Base-by-base conservation (phyloP, 768 basidiomycete species). In the Cystobasidium tubakii region DNA sequence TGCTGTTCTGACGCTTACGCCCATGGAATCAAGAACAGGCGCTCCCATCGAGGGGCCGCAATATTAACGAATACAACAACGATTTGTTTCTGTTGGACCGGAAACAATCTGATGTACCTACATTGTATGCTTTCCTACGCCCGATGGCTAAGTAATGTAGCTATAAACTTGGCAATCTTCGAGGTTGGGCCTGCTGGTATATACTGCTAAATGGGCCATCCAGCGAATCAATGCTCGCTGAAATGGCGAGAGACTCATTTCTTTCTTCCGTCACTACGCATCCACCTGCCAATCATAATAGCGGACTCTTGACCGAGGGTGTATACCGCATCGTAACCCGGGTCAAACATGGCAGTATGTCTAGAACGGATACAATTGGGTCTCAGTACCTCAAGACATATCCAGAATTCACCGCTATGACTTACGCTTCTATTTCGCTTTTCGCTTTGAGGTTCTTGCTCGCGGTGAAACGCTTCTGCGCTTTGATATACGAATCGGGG, bases 1-100 rank as follows among this genome's bases (percentile, higher is more conserved):
- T 17, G 94, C 93, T 1, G 81, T 96, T n/a, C 83, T 94, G 23
- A 92, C 93, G 2, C 76, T 78, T 1, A 50, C 64, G 10, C 60
- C 72, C 7, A 60, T 78, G 9, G 54, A 66, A 17, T 76, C 77
- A 1, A 73, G 76, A 13, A 76, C 77, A 12, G 77, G 77, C 13
- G 17, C n/a, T 42, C 62, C 75, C 19, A 36, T 60, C 13, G 46
- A 25, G 19, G 17, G 27, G 12, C 9, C 66, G 29, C 17, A 34
- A 27, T 31, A 63, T 4, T 54, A 29, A n/a, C 33, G 33, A 15
- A 27, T 6, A 34, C 23, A 29, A 23, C 33, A 12, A 50, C 10
- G 21, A 60, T 27, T 12, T 60, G 21, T 60, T 23, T n/a, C 6
- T 15, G 25, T 7, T 19, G 21, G 27, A 54, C 57, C 6, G 2